Evolutionary conservation across 208 protist species (phyloP).

Genomic region (Vickermania ingenoplastis): DNA sequence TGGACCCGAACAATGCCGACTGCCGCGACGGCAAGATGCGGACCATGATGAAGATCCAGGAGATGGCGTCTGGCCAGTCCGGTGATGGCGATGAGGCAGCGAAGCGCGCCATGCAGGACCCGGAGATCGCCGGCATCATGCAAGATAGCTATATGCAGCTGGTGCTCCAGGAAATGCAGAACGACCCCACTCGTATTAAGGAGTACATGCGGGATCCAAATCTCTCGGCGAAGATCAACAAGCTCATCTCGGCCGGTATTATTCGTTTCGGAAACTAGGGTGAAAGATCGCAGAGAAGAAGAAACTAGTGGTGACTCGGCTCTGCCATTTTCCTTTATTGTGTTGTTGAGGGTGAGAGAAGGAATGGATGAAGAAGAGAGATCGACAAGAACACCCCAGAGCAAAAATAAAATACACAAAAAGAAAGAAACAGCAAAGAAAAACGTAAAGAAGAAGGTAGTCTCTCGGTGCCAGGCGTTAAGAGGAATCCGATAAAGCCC

Average conservation of each 20-base stretch:
- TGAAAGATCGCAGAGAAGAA: not conserved
- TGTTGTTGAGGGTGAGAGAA: not conserved
- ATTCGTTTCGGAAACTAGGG: slow-evolving; percentile 82
- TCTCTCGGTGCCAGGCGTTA: too few species aligned
- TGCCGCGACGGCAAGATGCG: slow-evolving; percentile 79
- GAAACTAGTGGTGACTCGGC: not conserved
- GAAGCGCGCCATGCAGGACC: slow-evolving; percentile 89
- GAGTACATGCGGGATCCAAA: slow-evolving; percentile 91
- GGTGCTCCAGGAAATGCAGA: slow-evolving; percentile 86
- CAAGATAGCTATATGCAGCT: slow-evolving; percentile 90
- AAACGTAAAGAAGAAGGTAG: too few species aligned
- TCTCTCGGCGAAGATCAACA: slow-evolving; percentile 92
- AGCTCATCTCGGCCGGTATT: slow-evolving; percentile 94
- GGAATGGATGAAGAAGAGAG: not conserved
- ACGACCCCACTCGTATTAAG: slow-evolving; percentile 78
- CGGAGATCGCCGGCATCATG: slow-evolving; percentile 92
- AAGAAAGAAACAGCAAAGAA: too few species aligned
- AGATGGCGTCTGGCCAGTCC: slow-evolving; percentile 74
- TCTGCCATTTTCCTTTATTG: not conserved
- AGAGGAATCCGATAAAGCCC: too few species aligned
- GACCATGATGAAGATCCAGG: slow-evolving; percentile 89
- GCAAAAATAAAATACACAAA: too few species aligned
- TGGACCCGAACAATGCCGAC: slow-evolving; percentile 88
- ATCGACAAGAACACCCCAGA: too few species aligned
- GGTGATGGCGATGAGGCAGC: slow-evolving; percentile 82